Evolutionary conservation across 2,329 filamentous ascomycete species (phyloP).

Genomic region (Fusarium palustre): DNA sequence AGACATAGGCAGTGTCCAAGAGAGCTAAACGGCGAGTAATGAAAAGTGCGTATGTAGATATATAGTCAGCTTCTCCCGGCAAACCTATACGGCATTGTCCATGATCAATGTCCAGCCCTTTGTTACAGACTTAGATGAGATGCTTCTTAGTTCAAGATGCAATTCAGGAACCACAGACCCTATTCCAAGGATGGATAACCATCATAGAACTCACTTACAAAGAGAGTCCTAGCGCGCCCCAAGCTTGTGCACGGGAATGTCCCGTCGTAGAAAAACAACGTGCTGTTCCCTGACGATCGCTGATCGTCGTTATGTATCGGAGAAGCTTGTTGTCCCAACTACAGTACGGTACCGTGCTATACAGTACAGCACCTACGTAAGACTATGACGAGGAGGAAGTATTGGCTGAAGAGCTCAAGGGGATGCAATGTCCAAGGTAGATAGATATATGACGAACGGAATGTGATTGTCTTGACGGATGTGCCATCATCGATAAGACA

Average conservation of each 20-base stretch:
- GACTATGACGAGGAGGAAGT: constrained; percentile 5
- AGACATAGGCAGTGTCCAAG: constrained; percentile 2
- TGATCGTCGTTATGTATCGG: constrained; percentile 21
- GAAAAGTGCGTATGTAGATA: no score
- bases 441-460: constrained; percentile 33
- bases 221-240: constrained; percentile 10
- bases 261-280: constrained; percentile 26
- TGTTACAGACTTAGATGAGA: constrained; percentile 21
- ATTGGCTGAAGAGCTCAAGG: constrained; percentile 13
- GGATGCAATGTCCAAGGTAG: not conserved
- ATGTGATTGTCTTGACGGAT: constrained; percentile 41
- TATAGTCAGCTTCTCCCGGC: not conserved
- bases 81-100: not conserved
- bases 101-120: not conserved
- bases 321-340: constrained; percentile 32
- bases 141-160: constrained; percentile 15
- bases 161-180: constrained; percentile 23
- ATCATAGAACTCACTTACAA: constrained; percentile 27
- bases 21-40: not conserved
- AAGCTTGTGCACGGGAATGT: constrained; percentile 11
- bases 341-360: not conserved
- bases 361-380: not conserved
- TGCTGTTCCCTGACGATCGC: constrained; percentile 36
- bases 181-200: not conserved
- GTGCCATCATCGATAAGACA: constrained; percentile 38